These are phyloP conservation scores for Condylostoma magnum DNA, from an alignment of 169 alveolate genomes.

Conservation along the genomic window DNA sequence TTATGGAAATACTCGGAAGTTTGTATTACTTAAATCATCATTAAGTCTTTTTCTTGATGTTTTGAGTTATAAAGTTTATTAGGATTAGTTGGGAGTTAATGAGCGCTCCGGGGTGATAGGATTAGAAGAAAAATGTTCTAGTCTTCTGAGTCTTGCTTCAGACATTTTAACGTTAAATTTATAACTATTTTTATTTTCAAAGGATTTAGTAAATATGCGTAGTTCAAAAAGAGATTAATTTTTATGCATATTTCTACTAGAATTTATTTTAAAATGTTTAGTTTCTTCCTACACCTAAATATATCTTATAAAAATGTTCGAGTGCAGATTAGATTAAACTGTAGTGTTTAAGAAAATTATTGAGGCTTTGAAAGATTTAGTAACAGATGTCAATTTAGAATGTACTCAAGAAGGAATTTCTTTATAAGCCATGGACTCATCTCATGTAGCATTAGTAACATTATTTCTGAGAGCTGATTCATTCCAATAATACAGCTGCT, in stretches of 20 bases:
- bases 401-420: slow-evolving; percentile 95
- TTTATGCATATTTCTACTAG: not conserved
- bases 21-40: too few relatives aligned
- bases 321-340: slow-evolving; percentile 91
- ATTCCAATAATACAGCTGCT: slow-evolving; percentile 96
- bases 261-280: not conserved
- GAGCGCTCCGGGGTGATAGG: too few relatives aligned
- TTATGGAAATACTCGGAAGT: too few relatives aligned
- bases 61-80: too few relatives aligned
- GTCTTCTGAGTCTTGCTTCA: too few relatives aligned
- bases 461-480: slow-evolving; percentile 93
- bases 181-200: too few relatives aligned
- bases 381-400: slow-evolving; percentile 96
- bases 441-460: slow-evolving; percentile 97
- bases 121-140: too few relatives aligned
- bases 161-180: too few relatives aligned
- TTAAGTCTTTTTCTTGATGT: too few relatives aligned
- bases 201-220: not conserved
- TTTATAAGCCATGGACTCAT: slow-evolving; percentile 98
- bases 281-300: too few relatives aligned
- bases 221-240: not conserved
- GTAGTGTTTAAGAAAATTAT: slow-evolving; percentile 90
- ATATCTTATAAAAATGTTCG: slow-evolving; percentile 87
- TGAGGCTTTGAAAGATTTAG: slow-evolving; percentile 95
- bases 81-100: too few relatives aligned